These are phyloP conservation scores for Diutina scorzettiae DNA, from an alignment of 1,139 yeast species.

Conservation along the genomic window DNA sequence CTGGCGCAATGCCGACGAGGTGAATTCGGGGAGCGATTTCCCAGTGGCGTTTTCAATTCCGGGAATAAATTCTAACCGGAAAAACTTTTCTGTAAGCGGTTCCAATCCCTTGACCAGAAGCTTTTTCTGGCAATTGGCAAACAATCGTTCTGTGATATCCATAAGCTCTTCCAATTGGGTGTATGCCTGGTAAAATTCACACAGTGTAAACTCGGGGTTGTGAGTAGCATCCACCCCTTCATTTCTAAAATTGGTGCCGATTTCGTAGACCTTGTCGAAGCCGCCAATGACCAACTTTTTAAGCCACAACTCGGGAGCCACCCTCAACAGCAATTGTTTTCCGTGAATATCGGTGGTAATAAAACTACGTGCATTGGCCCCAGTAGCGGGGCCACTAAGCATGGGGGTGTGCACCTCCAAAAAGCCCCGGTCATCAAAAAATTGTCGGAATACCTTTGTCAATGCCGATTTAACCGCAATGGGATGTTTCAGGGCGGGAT, in stretches of 20 bases:
- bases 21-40: constrained; percentile 26
- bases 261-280: constrained; percentile 74
- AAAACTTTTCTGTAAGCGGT: constrained; percentile 13
- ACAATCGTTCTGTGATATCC: constrained; percentile 47
- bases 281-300: constrained; percentile 76
- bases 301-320: constrained; percentile 93
- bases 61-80: constrained; percentile 47
- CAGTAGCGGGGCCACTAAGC: constrained; percentile 58
- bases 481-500: constrained; percentile 33
- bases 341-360: constrained; percentile 40
- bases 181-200: constrained; percentile 84
- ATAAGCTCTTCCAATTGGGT: constrained; percentile 61
- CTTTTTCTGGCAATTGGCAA: constrained; percentile 20
- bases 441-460: constrained; percentile 42
- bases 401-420: constrained; percentile 86
- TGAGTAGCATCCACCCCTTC: constrained; percentile 92
- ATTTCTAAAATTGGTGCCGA: constrained; percentile 77
- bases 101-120: constrained; percentile 7
- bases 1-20: constrained; percentile 23
- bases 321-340: constrained; percentile 47
- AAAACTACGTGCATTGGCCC: constrained; percentile 87
- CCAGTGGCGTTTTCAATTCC: constrained; percentile 40
- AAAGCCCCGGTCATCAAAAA: constrained; percentile 44
- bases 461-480: constrained; percentile 45
- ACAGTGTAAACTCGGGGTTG: constrained; percentile 89